A percentile compares a stretch with the other conserved stretches of the same genome.
Conservation (phyloP, 2,329 filamentous ascomycete genomes). For the Colletotrichum zoysiae region DNA sequence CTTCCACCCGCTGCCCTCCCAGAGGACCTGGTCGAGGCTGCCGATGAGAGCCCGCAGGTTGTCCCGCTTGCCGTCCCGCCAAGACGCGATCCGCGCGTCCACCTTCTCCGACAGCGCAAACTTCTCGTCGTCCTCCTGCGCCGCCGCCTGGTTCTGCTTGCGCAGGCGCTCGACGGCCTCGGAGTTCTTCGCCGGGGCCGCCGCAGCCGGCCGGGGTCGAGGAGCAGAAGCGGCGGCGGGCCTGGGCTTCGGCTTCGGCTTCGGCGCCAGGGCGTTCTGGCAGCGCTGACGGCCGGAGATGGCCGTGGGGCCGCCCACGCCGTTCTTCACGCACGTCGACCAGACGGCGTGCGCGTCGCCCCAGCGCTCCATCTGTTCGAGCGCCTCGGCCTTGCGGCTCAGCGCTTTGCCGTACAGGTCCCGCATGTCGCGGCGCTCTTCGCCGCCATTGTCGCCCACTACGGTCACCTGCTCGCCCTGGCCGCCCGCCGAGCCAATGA, state of each 20-base stretch:
- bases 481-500: conserved; percentile 85
- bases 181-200: conserved; percentile 65
- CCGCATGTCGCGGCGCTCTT: conserved; percentile 84
- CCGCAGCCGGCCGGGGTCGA: conserved; percentile 56
- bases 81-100: conserved; percentile 80
- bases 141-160: conserved; percentile 86
- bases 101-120: conserved; percentile 90
- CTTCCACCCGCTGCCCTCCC: conserved; percentile 95
- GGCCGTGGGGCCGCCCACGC: conserved; percentile 86
- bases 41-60: conserved; percentile 90
- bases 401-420: conserved; percentile 95
- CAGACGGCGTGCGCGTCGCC: conserved; percentile 83
- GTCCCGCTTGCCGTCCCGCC: conserved; percentile 92
- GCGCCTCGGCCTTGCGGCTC: conserved; percentile 92
- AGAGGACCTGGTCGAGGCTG: conserved; percentile 89
- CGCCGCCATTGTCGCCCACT: conserved; percentile 65
- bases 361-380: conserved; percentile 97
- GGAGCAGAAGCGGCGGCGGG: conserved; percentile 50
- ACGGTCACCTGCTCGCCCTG: conserved; percentile 84
- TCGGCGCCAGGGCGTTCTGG: conserved; percentile 84
- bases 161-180: conserved; percentile 87
- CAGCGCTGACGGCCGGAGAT: conserved; percentile 90
- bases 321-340: conserved; percentile 84
- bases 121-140: conserved; percentile 90
- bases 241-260: conserved; percentile 63